Evolutionary conservation across 768 basidiomycete species (phyloP).

Genomic region (Lentinula edodes): DNA sequence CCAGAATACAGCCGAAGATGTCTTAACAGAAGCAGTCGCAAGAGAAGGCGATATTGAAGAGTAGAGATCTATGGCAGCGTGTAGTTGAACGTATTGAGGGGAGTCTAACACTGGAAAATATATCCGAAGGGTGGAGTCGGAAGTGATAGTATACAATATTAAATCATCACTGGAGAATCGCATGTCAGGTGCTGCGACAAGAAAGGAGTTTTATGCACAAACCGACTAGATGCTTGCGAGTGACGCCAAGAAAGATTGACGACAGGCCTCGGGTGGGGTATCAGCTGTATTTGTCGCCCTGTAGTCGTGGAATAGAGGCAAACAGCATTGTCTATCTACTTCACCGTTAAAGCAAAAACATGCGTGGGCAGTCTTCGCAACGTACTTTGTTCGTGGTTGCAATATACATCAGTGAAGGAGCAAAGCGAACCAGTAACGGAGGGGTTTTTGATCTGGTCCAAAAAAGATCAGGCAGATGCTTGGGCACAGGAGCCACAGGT

Average conservation of each 20-base stretch:
- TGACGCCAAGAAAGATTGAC: conserved; percentile 68
- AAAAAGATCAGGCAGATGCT: background rate
- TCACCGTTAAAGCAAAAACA: conserved; percentile 1
- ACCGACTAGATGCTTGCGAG: conserved; percentile 62
- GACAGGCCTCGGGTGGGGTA: conserved; percentile 72
- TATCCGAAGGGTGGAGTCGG: conserved; percentile 76
- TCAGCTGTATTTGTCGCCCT: conserved; percentile 58
- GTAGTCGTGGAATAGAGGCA: conserved; percentile 70
- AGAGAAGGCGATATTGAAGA: conserved; percentile 47
- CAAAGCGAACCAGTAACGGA: conserved; percentile 53
- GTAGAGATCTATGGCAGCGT: conserved; percentile 68
- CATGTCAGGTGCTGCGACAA: background rate
- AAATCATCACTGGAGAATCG: conserved; percentile 54
- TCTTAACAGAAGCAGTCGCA: conserved; percentile 21
- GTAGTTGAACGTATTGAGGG: conserved; percentile 79
- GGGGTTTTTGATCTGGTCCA: conserved; percentile 30
- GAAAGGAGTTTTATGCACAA: conserved; percentile 23
- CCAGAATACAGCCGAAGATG: conserved; percentile 56
- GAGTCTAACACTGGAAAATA: conserved; percentile 86
- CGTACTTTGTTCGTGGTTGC: conserved; percentile 57
- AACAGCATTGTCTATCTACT: conserved; percentile 52
- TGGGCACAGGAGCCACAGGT: background rate
- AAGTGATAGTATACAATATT: conserved; percentile 79
- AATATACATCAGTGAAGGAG: conserved; percentile 75
- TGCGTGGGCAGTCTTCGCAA: background rate